These are phyloP conservation scores for Closterium sp. DNA, from an alignment of 139 green algal species.

Conservation along the genomic window DNA sequence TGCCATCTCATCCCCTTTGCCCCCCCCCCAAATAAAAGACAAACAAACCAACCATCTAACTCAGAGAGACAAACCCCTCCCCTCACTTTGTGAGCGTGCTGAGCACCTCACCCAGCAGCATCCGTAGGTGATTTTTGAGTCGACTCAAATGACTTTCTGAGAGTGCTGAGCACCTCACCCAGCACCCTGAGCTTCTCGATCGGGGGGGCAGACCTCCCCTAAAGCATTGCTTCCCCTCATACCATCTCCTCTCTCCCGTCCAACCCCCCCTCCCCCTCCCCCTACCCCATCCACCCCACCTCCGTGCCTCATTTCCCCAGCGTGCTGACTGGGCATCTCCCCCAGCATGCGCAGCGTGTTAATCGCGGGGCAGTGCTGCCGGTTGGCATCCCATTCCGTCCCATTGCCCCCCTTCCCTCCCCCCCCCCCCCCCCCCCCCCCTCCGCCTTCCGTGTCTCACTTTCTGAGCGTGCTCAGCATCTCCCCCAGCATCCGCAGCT, in stretches of 20 bases:
- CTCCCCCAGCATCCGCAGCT: too few relatives aligned
- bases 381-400: conserved; percentile 43
- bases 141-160: background rate
- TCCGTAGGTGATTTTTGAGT: background rate
- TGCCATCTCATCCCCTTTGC: too few relatives aligned
- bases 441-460: background rate
- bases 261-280: background rate
- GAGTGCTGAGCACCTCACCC: too few relatives aligned
- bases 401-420: too few relatives aligned
- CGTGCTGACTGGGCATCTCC: conserved; percentile 52
- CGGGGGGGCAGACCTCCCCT: background rate
- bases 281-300: background rate
- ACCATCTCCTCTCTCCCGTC: background rate
- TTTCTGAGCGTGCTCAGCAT: too few relatives aligned
- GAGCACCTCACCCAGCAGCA: too few relatives aligned
- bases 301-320: conserved; percentile 51
- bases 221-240: background rate
- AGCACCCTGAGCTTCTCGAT: too few relatives aligned
- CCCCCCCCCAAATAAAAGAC: too few relatives aligned
- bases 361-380: conserved; percentile 55
- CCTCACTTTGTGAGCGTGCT: too few relatives aligned
- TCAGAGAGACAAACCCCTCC: too few relatives aligned
- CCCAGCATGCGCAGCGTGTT: conserved; percentile 67
- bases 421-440: background rate
- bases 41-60: too few relatives aligned